phyloP scores from a whole-genome alignment of 495 filamentous ascomycete species.

The Hypoxylon perforatum region DNA sequence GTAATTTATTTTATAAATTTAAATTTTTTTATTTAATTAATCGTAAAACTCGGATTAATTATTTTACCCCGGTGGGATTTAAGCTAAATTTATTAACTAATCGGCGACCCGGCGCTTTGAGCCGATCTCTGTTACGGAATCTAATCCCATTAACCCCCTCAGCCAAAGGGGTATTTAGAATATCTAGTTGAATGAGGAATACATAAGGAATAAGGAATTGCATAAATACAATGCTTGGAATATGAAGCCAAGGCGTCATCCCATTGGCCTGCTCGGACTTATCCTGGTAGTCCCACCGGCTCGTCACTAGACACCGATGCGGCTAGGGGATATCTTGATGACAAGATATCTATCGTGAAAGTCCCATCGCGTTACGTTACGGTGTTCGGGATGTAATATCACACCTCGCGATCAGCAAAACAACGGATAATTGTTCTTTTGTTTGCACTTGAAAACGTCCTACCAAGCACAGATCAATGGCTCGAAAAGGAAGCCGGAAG shows the following conservation, averaged over 20 bases:
- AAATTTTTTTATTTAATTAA: too few species aligned
- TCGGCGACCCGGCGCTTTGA: too few species aligned
- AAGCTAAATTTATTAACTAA: too few species aligned
- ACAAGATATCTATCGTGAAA: constrained; percentile 22
- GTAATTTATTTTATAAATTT: too few species aligned
- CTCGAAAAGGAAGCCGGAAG: constrained; percentile 52
- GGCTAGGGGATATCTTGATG: constrained; percentile 12
- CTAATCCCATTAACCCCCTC: too few species aligned
- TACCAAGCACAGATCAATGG: constrained; percentile 30
- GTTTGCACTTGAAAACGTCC: not conserved
- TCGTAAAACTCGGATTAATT: too few species aligned
- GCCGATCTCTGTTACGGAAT: too few species aligned
- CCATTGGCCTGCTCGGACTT: constrained; percentile 30
- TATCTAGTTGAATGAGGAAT: constrained; percentile 3
- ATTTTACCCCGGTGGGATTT: too few species aligned
- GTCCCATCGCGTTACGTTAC: constrained; percentile 3
- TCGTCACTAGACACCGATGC: constrained; percentile 7
- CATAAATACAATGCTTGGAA: constrained; percentile 1
- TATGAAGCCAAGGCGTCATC: not conserved
- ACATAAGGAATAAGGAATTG: constrained; percentile 7
- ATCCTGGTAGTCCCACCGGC: constrained; percentile 16
- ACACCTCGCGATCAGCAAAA: constrained; percentile 1
- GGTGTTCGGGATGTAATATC: not conserved
- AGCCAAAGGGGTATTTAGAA: too few species aligned
- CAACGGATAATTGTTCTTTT: not conserved